Conservation (phyloP, 2,329 filamentous ascomycete genomes). For the Xylaria sp. region DNA sequence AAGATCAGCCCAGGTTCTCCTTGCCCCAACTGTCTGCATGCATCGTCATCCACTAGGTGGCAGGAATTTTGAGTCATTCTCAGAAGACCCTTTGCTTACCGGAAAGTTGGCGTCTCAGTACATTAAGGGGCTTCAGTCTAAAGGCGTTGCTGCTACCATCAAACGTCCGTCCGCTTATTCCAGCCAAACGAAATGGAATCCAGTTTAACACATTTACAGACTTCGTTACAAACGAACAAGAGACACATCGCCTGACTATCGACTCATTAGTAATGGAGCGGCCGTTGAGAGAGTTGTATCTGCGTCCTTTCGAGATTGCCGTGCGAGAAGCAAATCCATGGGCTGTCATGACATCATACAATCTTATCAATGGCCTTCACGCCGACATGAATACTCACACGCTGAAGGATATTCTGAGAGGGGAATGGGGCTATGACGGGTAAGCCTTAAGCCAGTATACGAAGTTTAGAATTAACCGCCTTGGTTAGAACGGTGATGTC, state of each 20-base stretch:
- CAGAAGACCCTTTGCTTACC: slow-evolving; percentile 82
- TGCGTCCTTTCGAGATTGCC: slow-evolving; percentile 80
- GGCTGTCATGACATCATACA: slow-evolving; percentile 77
- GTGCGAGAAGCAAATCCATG: slow-evolving; percentile 75
- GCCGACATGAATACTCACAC: slow-evolving; percentile 67
- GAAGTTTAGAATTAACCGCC: slow-evolving; percentile 38
- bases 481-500: slow-evolving; percentile 63
- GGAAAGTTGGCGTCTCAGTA: slow-evolving; percentile 78
- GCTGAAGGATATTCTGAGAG: slow-evolving; percentile 67
- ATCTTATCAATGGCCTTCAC: slow-evolving; percentile 72
- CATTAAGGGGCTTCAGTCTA: slow-evolving; percentile 77
- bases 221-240: slow-evolving; percentile 42
- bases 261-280: slow-evolving; percentile 73
- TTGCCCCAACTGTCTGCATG: slow-evolving; percentile 84
- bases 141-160: slow-evolving; percentile 79
- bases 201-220: slow-evolving; percentile 31
- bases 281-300: slow-evolving; percentile 74
- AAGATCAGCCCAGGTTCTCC: slow-evolving; percentile 77
- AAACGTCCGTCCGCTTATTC: slow-evolving; percentile 69
- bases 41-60: slow-evolving; percentile 86
- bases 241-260: slow-evolving; percentile 71
- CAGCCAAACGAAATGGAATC: not conserved
- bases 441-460: slow-evolving; percentile 46
- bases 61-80: slow-evolving; percentile 87
- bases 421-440: slow-evolving; percentile 72